Conservation (phyloP, 228 moss, liverwort and hornwort genomes). For the Sphagnum magellanicum region DNA sequence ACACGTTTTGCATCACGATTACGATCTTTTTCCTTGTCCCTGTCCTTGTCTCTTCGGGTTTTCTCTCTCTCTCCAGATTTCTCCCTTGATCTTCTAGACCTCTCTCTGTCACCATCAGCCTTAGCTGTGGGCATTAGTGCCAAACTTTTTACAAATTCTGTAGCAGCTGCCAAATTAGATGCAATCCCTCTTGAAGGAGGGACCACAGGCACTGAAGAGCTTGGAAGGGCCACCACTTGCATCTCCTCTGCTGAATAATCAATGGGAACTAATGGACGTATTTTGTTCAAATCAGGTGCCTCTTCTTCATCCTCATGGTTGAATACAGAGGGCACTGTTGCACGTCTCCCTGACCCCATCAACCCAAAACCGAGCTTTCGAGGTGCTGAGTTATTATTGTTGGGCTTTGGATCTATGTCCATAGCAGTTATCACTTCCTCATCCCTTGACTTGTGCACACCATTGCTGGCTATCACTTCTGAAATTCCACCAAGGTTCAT, state of each 20-base stretch:
- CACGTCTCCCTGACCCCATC: conserved; percentile 73
- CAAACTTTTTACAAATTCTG: conserved; percentile 90
- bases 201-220: conserved; percentile 26
- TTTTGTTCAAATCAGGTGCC: conserved; percentile 57
- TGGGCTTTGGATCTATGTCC: conserved; percentile 55
- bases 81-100: conserved; percentile 70
- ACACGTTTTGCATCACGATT: conserved; percentile 41
- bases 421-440: conserved; percentile 25
- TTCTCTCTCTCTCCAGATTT: conserved; percentile 56
- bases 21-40: conserved; percentile 43
- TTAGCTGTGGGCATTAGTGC: conserved; percentile 40
- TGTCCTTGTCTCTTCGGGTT: conserved; percentile 60
- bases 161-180: conserved; percentile 76
- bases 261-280: conserved; percentile 83
- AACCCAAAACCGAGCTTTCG: conserved; percentile 94
- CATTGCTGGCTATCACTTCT: conserved; percentile 48
- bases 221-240: conserved; percentile 76
- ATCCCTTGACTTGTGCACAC: conserved; percentile 40
- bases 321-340: conserved; percentile 78
- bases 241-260: conserved; percentile 95
- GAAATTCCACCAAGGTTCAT: background rate
- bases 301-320: conserved; percentile 90
- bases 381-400: conserved; percentile 78
- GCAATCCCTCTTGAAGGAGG: conserved; percentile 42
- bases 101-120: conserved; percentile 62